Conservation (phyloP, 768 basidiomycete species). For the Russula lepida region DNA sequence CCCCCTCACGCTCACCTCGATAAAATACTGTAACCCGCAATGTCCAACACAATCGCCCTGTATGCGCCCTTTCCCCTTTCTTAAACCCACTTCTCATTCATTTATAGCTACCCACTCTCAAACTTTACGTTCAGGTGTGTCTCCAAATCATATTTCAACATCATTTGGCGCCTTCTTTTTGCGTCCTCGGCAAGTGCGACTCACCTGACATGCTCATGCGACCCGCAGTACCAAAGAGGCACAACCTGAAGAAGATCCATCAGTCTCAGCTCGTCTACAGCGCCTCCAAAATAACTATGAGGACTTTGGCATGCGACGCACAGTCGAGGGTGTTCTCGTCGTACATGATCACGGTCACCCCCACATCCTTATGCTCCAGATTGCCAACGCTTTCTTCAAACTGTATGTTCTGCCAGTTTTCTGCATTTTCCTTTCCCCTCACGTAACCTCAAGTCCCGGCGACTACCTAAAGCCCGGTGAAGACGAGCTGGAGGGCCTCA, state of each 20-base stretch:
- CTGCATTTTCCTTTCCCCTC: background rate
- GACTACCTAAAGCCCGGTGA: conserved; percentile 97
- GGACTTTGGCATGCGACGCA: conserved; percentile 93
- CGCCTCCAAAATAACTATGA: conserved; percentile 95
- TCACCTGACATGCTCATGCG: conserved; percentile 6
- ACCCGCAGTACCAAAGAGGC: conserved; percentile 79
- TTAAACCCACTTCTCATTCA: background rate
- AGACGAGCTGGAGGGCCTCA: conserved; percentile 85
- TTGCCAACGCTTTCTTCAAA: conserved; percentile 98
- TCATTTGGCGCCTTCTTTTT: background rate
- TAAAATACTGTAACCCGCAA: conserved; percentile 17
- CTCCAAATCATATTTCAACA: conserved; percentile 2
- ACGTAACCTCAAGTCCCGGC: conserved; percentile 58
- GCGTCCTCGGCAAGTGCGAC: background rate
- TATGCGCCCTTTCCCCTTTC: conserved; percentile 23
- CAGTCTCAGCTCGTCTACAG: conserved; percentile 88
- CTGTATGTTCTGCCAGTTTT: conserved; percentile 48
- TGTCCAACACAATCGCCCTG: conserved; percentile 50
- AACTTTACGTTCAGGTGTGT: conserved; percentile 86
- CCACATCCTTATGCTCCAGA: conserved; percentile 96
- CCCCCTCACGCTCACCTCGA: background rate
- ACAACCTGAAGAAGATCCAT: conserved; percentile 95
- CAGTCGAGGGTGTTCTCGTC: conserved; percentile 83
- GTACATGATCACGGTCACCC: conserved; percentile 97
- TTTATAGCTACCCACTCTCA: conserved; percentile 68